Evolutionary conservation across 768 basidiomycete species (phyloP), one percentile per base, ranked within the genome.

Genomic region (Phanerodontia chrysosporium): DNA sequence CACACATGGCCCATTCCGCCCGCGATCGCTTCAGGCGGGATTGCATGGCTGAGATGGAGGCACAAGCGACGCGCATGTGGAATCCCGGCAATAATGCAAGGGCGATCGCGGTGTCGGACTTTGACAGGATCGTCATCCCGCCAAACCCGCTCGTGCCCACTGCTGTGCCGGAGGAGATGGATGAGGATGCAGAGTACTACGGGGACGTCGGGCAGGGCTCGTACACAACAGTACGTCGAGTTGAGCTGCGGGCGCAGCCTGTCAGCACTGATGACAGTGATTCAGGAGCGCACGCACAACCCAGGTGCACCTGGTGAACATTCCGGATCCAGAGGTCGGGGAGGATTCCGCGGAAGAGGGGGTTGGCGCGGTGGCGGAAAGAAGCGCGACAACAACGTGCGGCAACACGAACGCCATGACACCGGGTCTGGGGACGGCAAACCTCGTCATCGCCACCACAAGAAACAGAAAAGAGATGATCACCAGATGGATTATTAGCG

Each of bases 101-200:
- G 14, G 85, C 80, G 0, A 68, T 74, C 14, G 83, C 80, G 30
- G 85, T 86, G n/a, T 76, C 72, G 60, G 86, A 87, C 67, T 87
- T 78, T 52, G 57, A 60, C 42, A 18, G 49, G 14, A 55, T 70
- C 51, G 14, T 49, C 49, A 56, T 70, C 30, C 61, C 62, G 1
- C 62, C 69, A 2, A 56, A 29, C 30, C 24, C 22, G 9, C 42
- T 42, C 10, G 44, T 45, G 28, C 28, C 21, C 22, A 46, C 25
- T 30, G 24, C 6, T 10, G 55, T 28, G 22, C n/a, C 13, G 25
- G 44, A 56, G 18, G 30, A 53, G 32, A n/a, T 9, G 2, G 49
- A 51, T 3, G 49, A 51, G 9, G 2, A 32, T 21, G 28, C 48
- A 27, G 48, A 49, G 24, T 9, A 14, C 18, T 9, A 10, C 49